These are phyloP conservation scores for Pancytospora philotis DNA, from an alignment of 371 early-diverging fungal species.

Conservation along the genomic window DNA sequence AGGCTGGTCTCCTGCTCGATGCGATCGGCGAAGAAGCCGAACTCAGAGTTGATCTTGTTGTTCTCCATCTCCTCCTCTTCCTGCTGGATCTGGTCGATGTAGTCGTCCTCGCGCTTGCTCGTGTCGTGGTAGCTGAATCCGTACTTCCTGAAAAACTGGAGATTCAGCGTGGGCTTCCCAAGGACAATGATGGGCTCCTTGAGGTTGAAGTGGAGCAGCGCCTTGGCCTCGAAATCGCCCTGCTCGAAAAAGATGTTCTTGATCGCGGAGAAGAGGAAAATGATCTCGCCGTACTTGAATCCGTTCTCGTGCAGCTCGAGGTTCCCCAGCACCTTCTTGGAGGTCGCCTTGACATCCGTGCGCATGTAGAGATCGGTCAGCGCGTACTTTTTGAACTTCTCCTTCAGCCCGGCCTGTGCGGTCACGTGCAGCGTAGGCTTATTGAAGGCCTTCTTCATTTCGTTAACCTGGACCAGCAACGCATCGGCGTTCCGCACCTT, in stretches of 20 bases:
- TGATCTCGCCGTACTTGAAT: constrained; percentile 60
- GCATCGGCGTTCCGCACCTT: constrained; percentile 16
- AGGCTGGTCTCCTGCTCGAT: constrained; percentile 67
- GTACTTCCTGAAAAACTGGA: constrained; percentile 93
- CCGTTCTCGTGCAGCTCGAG: constrained; percentile 60
- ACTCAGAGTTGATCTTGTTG: constrained; percentile 85
- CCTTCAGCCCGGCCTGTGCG: constrained; percentile 52
- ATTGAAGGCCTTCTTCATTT: constrained; percentile 45
- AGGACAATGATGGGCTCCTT: constrained; percentile 87
- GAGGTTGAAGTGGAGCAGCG: constrained; percentile 84
- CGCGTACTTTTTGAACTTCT: constrained; percentile 28
- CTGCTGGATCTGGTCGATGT: constrained; percentile 86
- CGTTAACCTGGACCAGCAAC: constrained; percentile 46
- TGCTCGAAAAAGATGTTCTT: constrained; percentile 93
- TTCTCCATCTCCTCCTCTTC: constrained; percentile 81
- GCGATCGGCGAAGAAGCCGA: constrained; percentile 77
- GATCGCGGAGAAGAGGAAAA: constrained; percentile 87
- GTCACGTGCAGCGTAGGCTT: constrained; percentile 38
- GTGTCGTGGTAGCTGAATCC: constrained; percentile 89
- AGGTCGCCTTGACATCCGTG: constrained; percentile 72
- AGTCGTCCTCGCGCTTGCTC: constrained; percentile 75
- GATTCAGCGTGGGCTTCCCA: constrained; percentile 78
- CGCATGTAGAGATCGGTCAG: constrained; percentile 74
- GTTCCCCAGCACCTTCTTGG: constrained; percentile 70
- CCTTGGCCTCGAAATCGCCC: constrained; percentile 82